Base-by-base conservation (phyloP, 2,329 filamentous ascomycete genomes). In the Botrytis cinerea region DNA sequence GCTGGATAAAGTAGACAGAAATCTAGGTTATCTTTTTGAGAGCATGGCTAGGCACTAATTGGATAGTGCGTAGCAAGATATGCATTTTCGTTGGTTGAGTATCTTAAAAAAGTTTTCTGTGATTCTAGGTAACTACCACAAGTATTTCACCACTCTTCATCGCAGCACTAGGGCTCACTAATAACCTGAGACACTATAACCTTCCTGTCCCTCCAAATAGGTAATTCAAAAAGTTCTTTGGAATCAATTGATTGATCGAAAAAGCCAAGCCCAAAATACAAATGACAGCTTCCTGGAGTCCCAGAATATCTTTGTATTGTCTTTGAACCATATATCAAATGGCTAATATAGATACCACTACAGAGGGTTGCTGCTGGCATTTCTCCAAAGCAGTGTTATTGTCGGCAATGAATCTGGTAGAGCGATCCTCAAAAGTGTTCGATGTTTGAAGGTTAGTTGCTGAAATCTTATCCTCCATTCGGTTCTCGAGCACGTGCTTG, bases 211-310 rank as follows among this genome's bases (percentile, higher is more conserved):
- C 4, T 2, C 12, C 12, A 51, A 8, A 8, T 8, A 54, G 6
- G 28, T 4, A 18, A 54, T 54, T 16, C 1, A 2, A 28, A 16
- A n/a, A 14, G 7, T 35, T 35, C 1, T 28, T 3, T 8, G 0
- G 16, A 54, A 18, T 18, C 1, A 16, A 18, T 18, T 28, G 14
- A n/a, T n/a, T 51, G 4, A 51, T 18, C n/a, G 18, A 6, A 54
- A 28, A 9, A 54, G 51, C 2, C 12, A 54, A 0, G 0, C 18
- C 7, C 25, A 28, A 54, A 0, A 2, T 14, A 4, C 25, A n/a
- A 51, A 9, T 51, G 48, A n/a, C 0, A 48, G 8, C 20, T 48
- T 48, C 8, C 20, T 6, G 3, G 4, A 10, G 46, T 4, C 22
- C 46, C 4, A 5, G 5, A 16, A 16, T 16, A n/a, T 10, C n/a